phyloP scores from a whole-genome alignment of 2,329 filamentous ascomycete species.

The Venturia effusa region DNA sequence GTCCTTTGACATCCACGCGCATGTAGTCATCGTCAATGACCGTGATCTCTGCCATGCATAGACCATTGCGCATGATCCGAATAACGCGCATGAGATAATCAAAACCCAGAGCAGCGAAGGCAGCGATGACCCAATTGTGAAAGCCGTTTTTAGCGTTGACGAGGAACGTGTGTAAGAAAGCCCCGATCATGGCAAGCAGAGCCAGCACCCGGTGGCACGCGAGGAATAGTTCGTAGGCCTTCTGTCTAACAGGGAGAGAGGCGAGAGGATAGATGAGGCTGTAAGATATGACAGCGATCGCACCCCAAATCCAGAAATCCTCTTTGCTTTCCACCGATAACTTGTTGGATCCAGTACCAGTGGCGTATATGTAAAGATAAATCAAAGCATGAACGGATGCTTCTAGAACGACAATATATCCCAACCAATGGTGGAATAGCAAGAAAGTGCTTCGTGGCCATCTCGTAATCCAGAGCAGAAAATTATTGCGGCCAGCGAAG shows the following conservation, averaged over 20 bases:
- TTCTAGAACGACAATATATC: constrained; percentile 33
- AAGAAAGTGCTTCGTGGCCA: constrained; percentile 40
- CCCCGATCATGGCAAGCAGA: constrained; percentile 28
- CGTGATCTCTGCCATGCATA: constrained; percentile 21
- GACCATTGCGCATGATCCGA: constrained; percentile 26
- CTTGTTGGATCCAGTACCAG: background rate
- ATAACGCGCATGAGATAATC: constrained; percentile 31
- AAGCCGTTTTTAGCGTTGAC: constrained; percentile 32
- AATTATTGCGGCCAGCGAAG: constrained; percentile 36
- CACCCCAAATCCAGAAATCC: constrained; percentile 36
- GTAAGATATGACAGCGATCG: constrained; percentile 26
- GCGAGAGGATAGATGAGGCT: constrained; percentile 24
- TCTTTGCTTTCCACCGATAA: constrained; percentile 15
- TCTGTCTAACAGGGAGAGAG: constrained; percentile 27
- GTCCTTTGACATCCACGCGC: constrained; percentile 30
- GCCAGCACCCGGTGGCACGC: constrained; percentile 30
- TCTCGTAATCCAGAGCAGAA: constrained; percentile 37
- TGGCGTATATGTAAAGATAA: constrained; percentile 25
- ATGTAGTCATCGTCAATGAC: constrained; percentile 17
- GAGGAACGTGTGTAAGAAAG: constrained; percentile 31
- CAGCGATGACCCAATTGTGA: constrained; percentile 34
- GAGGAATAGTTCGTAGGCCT: constrained; percentile 35
- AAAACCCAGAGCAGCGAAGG: constrained; percentile 30
- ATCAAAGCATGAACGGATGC: constrained; percentile 31
- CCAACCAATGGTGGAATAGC: constrained; percentile 40